phyloP scores from a whole-genome alignment of 495 filamentous ascomycete genomes.

The Penicillium salamii region DNA sequence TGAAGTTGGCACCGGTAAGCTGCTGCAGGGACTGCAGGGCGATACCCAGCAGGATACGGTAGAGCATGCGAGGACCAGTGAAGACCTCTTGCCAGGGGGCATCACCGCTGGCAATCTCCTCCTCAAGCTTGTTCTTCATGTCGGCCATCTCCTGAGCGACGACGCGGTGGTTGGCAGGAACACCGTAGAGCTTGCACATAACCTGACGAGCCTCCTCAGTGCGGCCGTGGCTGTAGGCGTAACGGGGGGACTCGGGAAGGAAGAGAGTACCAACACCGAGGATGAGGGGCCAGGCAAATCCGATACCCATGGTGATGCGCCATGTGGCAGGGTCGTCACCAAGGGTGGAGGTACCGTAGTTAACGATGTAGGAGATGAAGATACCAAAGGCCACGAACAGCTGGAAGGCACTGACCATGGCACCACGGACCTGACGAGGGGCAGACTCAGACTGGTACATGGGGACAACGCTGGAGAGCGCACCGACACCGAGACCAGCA shows the following conservation, averaged over 20 bases:
- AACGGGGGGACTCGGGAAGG: conserved; percentile 72
- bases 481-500: conserved; percentile 67
- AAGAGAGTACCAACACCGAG: conserved; percentile 68
- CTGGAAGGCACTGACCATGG: conserved; percentile 73
- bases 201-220: conserved; percentile 63
- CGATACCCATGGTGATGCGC: conserved; percentile 78
- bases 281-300: conserved; percentile 72
- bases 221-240: conserved; percentile 62
- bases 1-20: conserved; percentile 72
- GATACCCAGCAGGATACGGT: conserved; percentile 68
- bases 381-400: conserved; percentile 86
- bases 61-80: conserved; percentile 69
- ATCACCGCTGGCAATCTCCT: conserved; percentile 53
- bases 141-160: conserved; percentile 68
- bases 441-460: conserved; percentile 73
- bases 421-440: conserved; percentile 62
- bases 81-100: conserved; percentile 63
- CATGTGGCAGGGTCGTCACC: conserved; percentile 58
- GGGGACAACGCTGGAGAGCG: conserved; percentile 67
- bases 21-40: conserved; percentile 71
- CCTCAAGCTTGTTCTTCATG: conserved; percentile 59
- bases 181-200: conserved; percentile 70
- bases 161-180: conserved; percentile 57
- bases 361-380: conserved; percentile 77
- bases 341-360: conserved; percentile 65